These are phyloP conservation scores for Coemansia sp. DNA, from an alignment of 192 early-diverging fungal species.

Conservation along the genomic window DNA sequence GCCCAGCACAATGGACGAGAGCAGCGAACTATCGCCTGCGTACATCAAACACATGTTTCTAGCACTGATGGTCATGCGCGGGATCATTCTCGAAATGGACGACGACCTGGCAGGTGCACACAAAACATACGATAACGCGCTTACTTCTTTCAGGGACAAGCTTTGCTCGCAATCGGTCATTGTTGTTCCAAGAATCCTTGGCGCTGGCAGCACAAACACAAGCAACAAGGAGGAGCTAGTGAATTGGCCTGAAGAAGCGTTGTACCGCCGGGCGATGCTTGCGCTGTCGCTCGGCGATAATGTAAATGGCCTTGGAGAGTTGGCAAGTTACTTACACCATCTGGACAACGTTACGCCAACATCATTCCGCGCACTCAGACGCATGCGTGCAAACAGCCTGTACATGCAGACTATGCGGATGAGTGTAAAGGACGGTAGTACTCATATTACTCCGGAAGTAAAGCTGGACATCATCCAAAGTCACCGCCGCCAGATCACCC, in stretches of 20 bases:
- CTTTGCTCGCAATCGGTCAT: constrained; percentile 34
- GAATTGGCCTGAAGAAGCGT: constrained; percentile 68
- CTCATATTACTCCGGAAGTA: constrained; percentile 26
- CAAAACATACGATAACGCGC: constrained; percentile 56
- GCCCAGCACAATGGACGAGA: constrained; percentile 34
- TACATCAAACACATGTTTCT: constrained; percentile 63
- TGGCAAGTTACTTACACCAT: constrained; percentile 48
- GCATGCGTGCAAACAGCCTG: constrained; percentile 55
- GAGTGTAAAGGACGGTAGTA: constrained; percentile 28
- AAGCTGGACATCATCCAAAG: constrained; percentile 52
- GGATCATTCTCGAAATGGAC: constrained; percentile 34
- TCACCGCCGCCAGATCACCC: constrained; percentile 62
- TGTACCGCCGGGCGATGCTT: constrained; percentile 65
- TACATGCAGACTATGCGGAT: constrained; percentile 54
- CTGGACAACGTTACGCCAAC: constrained; percentile 50
- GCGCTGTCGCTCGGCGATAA: constrained; percentile 28
- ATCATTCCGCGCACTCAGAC: constrained; percentile 55
- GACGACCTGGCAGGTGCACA: constrained; percentile 51
- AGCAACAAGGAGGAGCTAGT: constrained; percentile 56
- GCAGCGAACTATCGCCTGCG: constrained; percentile 54
- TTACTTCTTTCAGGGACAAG: constrained; percentile 24
- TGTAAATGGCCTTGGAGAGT: constrained; percentile 5
- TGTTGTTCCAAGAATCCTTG: constrained; percentile 44
- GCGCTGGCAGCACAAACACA: constrained; percentile 1
- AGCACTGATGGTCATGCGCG: constrained; percentile 62